A percentile compares a stretch with the other conserved stretches of the same genome.
These are phyloP conservation scores for Xylaria curta DNA, from an alignment of 495 filamentous ascomycete species.

Conservation along the genomic window DNA sequence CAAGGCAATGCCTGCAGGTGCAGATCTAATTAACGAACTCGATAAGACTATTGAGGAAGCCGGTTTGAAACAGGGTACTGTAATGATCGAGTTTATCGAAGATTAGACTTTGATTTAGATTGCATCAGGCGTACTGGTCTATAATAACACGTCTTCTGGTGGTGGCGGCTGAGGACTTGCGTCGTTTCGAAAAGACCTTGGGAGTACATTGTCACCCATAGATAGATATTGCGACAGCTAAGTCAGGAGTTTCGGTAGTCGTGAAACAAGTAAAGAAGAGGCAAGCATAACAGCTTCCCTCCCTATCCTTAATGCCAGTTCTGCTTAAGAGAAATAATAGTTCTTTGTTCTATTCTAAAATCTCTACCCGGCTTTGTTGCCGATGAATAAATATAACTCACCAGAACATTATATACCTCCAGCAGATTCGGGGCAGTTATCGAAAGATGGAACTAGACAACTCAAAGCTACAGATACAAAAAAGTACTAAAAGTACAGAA, in stretches of 20 bases:
- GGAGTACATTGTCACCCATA: slow-evolving; percentile 9
- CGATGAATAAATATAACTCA: background rate
- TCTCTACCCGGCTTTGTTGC: background rate
- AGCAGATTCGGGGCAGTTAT: too few species aligned
- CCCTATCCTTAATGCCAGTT: background rate
- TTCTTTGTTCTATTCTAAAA: background rate
- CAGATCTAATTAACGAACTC: slow-evolving; percentile 78
- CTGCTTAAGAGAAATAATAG: background rate
- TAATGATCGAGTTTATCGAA: slow-evolving; percentile 90
- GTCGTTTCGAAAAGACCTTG: slow-evolving; percentile 11
- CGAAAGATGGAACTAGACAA: too few species aligned
- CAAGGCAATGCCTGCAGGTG: slow-evolving; percentile 70
- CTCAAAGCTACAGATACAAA: background rate
- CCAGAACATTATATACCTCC: too few species aligned
- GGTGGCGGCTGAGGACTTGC: background rate
- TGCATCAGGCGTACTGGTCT: background rate
- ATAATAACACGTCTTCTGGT: slow-evolving; percentile 7
- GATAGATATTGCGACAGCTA: slow-evolving; percentile 15
- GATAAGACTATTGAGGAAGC: slow-evolving; percentile 78
- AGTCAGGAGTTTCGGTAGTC: slow-evolving; percentile 10
- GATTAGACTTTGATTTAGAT: slow-evolving; percentile 50
- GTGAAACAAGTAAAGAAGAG: background rate
- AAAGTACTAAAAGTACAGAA: slow-evolving; percentile 3
- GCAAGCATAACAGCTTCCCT: background rate
- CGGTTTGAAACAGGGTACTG: slow-evolving; percentile 85